phyloP scores from a whole-genome alignment of 2,329 filamentous ascomycete species.

The Pyricularia sp. region DNA sequence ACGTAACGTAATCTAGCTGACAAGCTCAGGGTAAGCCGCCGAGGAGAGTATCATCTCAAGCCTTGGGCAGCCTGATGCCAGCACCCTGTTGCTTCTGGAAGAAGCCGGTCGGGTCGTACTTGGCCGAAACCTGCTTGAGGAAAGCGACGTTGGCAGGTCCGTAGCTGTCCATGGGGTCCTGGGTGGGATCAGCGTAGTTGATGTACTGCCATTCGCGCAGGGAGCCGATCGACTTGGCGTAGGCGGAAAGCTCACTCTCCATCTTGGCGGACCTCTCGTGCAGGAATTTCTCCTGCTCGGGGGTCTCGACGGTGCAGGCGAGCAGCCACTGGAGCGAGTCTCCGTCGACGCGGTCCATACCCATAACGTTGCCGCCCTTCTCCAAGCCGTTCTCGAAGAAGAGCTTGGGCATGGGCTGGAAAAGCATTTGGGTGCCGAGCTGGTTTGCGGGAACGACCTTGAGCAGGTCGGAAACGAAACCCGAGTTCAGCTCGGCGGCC shows the following conservation, averaged over 20 bases:
- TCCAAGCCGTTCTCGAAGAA: conserved; percentile 20
- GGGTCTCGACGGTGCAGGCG: conserved; percentile 19
- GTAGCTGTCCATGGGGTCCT: conserved; percentile 21
- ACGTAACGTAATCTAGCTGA: too few relatives aligned
- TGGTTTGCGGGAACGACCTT: conserved; percentile 17
- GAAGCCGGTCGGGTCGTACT: conserved; percentile 25
- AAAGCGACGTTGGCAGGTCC: conserved; percentile 21
- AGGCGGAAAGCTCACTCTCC: conserved; percentile 17
- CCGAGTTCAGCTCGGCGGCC: conserved; percentile 27
- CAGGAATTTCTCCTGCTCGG: conserved; percentile 15
- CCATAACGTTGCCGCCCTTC: conserved; percentile 29
- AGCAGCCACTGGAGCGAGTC: conserved; percentile 21
- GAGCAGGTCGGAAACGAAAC: conserved; percentile 24
- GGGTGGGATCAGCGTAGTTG: conserved; percentile 25
- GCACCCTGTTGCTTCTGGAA: conserved; percentile 24
- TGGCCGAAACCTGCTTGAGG: conserved; percentile 19
- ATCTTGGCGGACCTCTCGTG: conserved; percentile 23
- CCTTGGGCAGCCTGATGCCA: conserved; percentile 23
- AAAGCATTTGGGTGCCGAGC: conserved; percentile 21
- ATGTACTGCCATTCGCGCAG: conserved; percentile 11
- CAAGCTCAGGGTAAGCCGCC: too few relatives aligned
- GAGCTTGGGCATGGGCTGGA: conserved; percentile 25
- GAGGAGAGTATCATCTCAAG: too few relatives aligned
- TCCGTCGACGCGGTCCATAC: conserved; percentile 21
- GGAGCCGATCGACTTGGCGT: conserved; percentile 16